These are phyloP conservation scores for Mycena metata DNA, from an alignment of 768 basidiomycete genomes.

Conservation along the genomic window DNA sequence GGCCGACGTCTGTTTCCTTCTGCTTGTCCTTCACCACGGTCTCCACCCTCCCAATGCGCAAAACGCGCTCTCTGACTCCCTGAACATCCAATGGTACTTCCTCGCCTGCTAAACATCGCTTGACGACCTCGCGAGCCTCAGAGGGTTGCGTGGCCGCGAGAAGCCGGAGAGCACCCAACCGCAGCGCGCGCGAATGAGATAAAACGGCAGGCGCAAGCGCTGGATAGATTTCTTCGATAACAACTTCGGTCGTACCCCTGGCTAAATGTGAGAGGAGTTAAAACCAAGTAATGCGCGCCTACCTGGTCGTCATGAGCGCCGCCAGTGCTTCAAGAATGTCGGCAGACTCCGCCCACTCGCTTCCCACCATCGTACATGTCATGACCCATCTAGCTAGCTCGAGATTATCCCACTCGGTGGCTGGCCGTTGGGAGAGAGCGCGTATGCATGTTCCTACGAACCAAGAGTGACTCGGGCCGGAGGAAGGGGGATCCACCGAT, in stretches of 20 bases:
- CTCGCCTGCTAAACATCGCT: slow-evolving; percentile 84
- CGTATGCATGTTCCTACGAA: slow-evolving; percentile 72
- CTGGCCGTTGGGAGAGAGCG: slow-evolving; percentile 59
- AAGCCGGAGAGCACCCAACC: slow-evolving; percentile 75
- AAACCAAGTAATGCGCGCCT: slow-evolving; percentile 21
- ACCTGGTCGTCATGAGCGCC: slow-evolving; percentile 63
- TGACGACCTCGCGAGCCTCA: slow-evolving; percentile 66
- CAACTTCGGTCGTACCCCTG: slow-evolving; percentile 42
- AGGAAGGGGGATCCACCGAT: slow-evolving; percentile 41
- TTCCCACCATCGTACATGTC: slow-evolving; percentile 50
- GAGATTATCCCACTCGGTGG: slow-evolving; percentile 62
- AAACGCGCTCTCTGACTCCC: slow-evolving; percentile 86
- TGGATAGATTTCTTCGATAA: slow-evolving; percentile 66
- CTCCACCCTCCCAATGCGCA: slow-evolving; percentile 81
- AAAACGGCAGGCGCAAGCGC: slow-evolving; percentile 67
- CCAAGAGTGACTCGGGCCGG: slow-evolving; percentile 61
- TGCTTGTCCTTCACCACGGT: slow-evolving; percentile 63
- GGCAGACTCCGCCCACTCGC: slow-evolving; percentile 70
- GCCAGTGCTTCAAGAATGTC: slow-evolving; percentile 69
- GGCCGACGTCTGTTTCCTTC: slow-evolving; percentile 63
- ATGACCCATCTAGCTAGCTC: slow-evolving; percentile 66
- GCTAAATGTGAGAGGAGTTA: slow-evolving; percentile 17
- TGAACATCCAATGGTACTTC: slow-evolving; percentile 82
- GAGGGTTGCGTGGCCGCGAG: slow-evolving; percentile 65
- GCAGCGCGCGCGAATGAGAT: slow-evolving; percentile 78